Evolutionary conservation across 306 rosid species (phyloP).

Genomic region (Vigna nakashimae): DNA sequence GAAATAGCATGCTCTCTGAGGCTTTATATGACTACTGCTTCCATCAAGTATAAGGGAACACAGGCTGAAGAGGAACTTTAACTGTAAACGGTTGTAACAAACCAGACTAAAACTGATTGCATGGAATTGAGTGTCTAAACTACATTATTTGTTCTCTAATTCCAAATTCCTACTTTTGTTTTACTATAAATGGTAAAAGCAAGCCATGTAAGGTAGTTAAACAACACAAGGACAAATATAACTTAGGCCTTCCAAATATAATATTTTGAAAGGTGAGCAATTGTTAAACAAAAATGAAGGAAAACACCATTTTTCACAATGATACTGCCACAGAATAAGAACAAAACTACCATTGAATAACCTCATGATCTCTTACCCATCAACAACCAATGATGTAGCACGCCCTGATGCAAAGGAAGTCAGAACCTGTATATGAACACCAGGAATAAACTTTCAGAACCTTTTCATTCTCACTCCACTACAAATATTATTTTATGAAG

Average conservation of each 20-base stretch:
- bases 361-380: slow-evolving; percentile 64
- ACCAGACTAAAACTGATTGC: not conserved
- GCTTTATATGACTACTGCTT: not conserved
- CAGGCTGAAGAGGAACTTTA: not conserved
- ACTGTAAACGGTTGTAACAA: not conserved
- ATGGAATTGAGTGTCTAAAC: not conserved
- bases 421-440: slow-evolving; percentile 67
- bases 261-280: not conserved
- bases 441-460: slow-evolving; percentile 26
- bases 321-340: slow-evolving; percentile 19
- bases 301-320: not conserved
- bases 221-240: slow-evolving; percentile 28
- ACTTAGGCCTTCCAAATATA: not conserved
- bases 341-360: slow-evolving; percentile 27
- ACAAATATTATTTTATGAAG: slow-evolving; percentile 27
- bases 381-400: slow-evolving; percentile 96
- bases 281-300: not conserved
- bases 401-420: slow-evolving; percentile 99
- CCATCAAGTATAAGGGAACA: not conserved
- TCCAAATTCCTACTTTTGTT: not conserved
- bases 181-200: slow-evolving; percentile 9
- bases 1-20: not conserved
- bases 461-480: slow-evolving; percentile 8
- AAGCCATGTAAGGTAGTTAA: slow-evolving; percentile 20
- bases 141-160: slow-evolving; percentile 23